Conservation (phyloP, 2,329 filamentous ascomycete genomes). For the Clarireedia monteithiana region DNA sequence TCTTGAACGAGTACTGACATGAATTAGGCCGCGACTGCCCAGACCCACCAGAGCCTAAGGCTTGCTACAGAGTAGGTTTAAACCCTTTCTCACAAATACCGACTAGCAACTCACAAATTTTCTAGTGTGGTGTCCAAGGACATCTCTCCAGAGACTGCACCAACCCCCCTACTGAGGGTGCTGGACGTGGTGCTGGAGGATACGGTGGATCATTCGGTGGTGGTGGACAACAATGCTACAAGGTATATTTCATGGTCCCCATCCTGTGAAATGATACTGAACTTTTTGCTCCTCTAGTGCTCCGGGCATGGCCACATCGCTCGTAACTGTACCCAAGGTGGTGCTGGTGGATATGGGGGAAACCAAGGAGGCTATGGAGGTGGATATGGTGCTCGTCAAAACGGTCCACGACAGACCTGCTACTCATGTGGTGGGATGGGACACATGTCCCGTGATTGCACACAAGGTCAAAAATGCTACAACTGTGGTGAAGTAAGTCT, state of each 20-base stretch:
- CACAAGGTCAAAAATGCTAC: slow-evolving; percentile 99
- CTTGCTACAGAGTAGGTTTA: slow-evolving; percentile 52
- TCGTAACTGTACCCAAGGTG: slow-evolving; percentile 67
- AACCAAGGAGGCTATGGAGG: slow-evolving; percentile 32
- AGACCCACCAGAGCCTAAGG: slow-evolving; percentile 72
- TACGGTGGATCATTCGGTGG: slow-evolving; percentile 31
- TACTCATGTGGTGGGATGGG: slow-evolving; percentile 97
- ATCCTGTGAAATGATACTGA: slow-evolving; percentile 2
- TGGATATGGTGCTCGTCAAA: slow-evolving; percentile 40
- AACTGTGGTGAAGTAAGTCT: slow-evolving; percentile 94
- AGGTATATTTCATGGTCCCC: slow-evolving; percentile 32
- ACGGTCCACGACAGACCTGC: slow-evolving; percentile 67
- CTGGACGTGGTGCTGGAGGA: slow-evolving; percentile 23
- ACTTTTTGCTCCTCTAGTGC: slow-evolving; percentile 47
- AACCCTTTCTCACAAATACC: too few species aligned
- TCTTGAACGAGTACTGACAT: slow-evolving; percentile 16
- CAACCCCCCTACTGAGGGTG: slow-evolving; percentile 28
- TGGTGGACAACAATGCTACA: slow-evolving; percentile 75
- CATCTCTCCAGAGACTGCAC: slow-evolving; percentile 78
- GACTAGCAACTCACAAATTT: neutral
- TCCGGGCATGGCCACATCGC: slow-evolving; percentile 95
- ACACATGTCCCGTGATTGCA: slow-evolving; percentile 95
- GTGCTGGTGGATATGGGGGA: slow-evolving; percentile 36
- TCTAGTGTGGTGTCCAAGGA: slow-evolving; percentile 63
- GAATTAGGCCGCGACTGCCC: slow-evolving; percentile 76